A percentile compares a stretch with the other conserved stretches of the same genome.
Evolutionary conservation across 2,329 filamentous ascomycete genomes (phyloP).

Genomic region (Talaromyces sp.): DNA sequence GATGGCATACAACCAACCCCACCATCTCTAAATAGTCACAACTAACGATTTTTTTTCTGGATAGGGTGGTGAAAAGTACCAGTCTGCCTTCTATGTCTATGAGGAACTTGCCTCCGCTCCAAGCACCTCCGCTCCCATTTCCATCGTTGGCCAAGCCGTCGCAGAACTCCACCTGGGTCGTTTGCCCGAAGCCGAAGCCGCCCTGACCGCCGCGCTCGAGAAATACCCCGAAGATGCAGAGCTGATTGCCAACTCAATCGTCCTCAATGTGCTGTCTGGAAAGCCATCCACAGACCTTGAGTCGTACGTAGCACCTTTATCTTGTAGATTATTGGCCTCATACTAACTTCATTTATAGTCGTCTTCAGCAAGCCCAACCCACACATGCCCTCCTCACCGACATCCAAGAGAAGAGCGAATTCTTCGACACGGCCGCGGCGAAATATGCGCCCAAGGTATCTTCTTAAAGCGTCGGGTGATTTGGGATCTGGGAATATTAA

Average conservation of each 20-base stretch:
- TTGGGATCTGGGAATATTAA: neutral
- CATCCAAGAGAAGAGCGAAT: slow-evolving; percentile 78
- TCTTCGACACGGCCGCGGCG: slow-evolving; percentile 81
- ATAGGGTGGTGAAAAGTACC: slow-evolving; percentile 92
- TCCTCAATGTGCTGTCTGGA: slow-evolving; percentile 75
- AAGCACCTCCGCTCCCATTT: slow-evolving; percentile 73
- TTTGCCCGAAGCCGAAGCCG: slow-evolving; percentile 83
- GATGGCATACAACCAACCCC: neutral
- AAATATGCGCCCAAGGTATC: slow-evolving; percentile 84
- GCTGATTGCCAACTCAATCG: slow-evolving; percentile 79
- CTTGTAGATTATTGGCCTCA: too few relatives aligned
- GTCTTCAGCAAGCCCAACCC: slow-evolving; percentile 58
- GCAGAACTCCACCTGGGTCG: slow-evolving; percentile 89
- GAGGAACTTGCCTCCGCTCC: slow-evolving; percentile 92
- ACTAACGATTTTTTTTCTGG: neutral
- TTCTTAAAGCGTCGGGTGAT: slow-evolving; percentile 21
- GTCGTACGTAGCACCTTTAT: slow-evolving; percentile 54
- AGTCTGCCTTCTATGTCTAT: slow-evolving; percentile 95
- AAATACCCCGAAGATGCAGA: slow-evolving; percentile 72
- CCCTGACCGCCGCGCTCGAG: slow-evolving; percentile 76
- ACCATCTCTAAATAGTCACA: neutral
- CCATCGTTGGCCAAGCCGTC: slow-evolving; percentile 83
- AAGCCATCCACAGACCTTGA: slow-evolving; percentile 67
- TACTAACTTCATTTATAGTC: slow-evolving; percentile 32
- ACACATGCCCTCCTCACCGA: slow-evolving; percentile 73